These are phyloP conservation scores for Phytophthora uliginosa DNA, from an alignment of 352 stramenopile genomes.

Conservation along the genomic window DNA sequence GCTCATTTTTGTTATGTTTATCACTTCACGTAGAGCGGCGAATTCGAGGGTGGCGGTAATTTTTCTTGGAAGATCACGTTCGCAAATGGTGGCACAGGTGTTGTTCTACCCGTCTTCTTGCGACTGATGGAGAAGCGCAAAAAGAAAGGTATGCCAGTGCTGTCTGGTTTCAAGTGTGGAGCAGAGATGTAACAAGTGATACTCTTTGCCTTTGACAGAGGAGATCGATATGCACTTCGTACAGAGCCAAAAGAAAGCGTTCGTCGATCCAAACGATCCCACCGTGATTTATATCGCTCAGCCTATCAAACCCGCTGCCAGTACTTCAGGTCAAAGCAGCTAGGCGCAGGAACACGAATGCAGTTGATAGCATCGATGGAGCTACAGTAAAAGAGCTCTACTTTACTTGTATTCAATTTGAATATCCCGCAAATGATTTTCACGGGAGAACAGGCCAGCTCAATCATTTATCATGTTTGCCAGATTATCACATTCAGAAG, in stretches of 20 bases:
- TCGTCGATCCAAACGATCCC: conserved; percentile 90
- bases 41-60: conserved; percentile 38
- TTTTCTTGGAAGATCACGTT: conserved; percentile 89
- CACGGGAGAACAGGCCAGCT: no score
- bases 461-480: no score
- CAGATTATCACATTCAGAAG: no score
- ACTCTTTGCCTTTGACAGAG: conserved; percentile 37
- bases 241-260: conserved; percentile 85
- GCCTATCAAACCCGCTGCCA: conserved; percentile 44
- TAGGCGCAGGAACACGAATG: background rate
- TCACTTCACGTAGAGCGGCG: conserved; percentile 28
- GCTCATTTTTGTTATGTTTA: background rate
- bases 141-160: conserved; percentile 54
- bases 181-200: background rate
- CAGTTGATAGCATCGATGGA: no score
- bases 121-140: conserved; percentile 83
- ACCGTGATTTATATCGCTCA: conserved; percentile 88
- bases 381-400: no score
- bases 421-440: no score
- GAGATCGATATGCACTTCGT: conserved; percentile 80
- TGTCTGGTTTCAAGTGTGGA: background rate
- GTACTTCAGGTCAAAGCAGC: background rate
- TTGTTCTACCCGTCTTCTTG: conserved; percentile 88
- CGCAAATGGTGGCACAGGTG: conserved; percentile 84
- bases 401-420: no score